A percentile compares a stretch with the other conserved stretches of the same genome.
These are phyloP conservation scores for Saccharomycopsis fodiens DNA, from an alignment of 805 yeast species.

Conservation along the genomic window DNA sequence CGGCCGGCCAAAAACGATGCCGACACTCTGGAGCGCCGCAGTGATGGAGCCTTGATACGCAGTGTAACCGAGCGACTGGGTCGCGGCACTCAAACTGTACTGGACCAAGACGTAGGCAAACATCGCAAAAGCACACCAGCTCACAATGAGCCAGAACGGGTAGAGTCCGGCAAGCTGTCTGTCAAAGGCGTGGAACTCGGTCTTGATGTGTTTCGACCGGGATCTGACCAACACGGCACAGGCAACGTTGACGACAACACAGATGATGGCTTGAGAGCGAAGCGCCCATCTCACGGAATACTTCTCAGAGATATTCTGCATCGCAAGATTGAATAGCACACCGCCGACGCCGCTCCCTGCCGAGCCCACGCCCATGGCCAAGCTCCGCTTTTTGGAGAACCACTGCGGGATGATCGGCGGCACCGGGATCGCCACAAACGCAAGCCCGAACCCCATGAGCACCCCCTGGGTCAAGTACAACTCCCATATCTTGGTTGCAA, in stretches of 20 bases:
- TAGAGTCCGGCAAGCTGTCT: conserved; percentile 29
- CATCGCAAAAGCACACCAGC: conserved; percentile 40
- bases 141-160: conserved; percentile 36
- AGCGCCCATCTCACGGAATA: conserved; percentile 30
- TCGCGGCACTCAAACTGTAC: conserved; percentile 53
- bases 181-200: conserved; percentile 36
- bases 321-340: conserved; percentile 32
- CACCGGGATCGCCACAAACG: conserved; percentile 51
- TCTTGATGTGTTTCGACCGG: conserved; percentile 31
- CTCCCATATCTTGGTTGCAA: conserved; percentile 50
- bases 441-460: conserved; percentile 43
- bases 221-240: conserved; percentile 32
- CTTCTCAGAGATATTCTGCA: conserved; percentile 29
- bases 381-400: conserved; percentile 42
- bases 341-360: conserved; percentile 40
- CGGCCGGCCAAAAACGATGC: conserved; percentile 51
- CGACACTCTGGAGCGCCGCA: conserved; percentile 53
- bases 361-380: conserved; percentile 33
- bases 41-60: conserved; percentile 49
- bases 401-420: conserved; percentile 56
- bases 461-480: conserved; percentile 63
- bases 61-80: conserved; percentile 51
- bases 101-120: conserved; percentile 55
- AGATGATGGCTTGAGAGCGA: conserved; percentile 32
- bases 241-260: conserved; percentile 28